Evolutionary conservation across 768 basidiomycete species (phyloP), one percentile per base, ranked within the genome.

Genomic region (Pulveroboletus frians): DNA sequence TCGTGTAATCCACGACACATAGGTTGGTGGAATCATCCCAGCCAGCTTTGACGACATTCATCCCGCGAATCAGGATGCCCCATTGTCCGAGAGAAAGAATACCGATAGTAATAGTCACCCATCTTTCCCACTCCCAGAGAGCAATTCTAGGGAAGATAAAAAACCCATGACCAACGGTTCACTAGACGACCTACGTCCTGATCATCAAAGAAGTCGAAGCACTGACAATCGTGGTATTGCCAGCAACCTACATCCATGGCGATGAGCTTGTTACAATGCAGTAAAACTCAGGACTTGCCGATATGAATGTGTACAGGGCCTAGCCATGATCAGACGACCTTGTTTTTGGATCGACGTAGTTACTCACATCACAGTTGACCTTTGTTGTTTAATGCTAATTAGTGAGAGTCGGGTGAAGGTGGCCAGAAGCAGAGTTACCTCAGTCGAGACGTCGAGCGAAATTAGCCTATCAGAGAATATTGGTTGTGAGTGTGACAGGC

Each of bases 261-360:
- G 39, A 41, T 50, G 49, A 54, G 42, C 34, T 47, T 35, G 23
- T 38, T 18, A 9, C 6, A 34, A 7, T 40, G 11, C 8, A 17
- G 26, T 6, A 13, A 4, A 44, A 29, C 31, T 18, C 21, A 13
- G 13, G 4, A 62, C 75, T 52, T 61, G 79, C 84, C 17, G 82
- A 84, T 57, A 83, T 85, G 69, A 84, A 86, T 0, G 77, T 81
- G 55, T 79, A 86, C 13, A 88, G 62, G 9, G 80, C 80, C 78
- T 84, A 18, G n/a, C 29, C 41, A 35, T 20, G 43, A 40, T 53
- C 44, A 49, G 54, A 35, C 23, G 21, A 47, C 17, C 4, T 13
- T 39, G 20, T 47, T 45, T 41, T 32, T 13, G 15, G 44, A 3
- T 18, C 4, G 21, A 40, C 26, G 9, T 21, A 3, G 17, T 40